Evolutionary conservation across 768 basidiomycete species (phyloP), one percentile per base, ranked within the genome.

Genomic region (Hirschioporus abietinus): DNA sequence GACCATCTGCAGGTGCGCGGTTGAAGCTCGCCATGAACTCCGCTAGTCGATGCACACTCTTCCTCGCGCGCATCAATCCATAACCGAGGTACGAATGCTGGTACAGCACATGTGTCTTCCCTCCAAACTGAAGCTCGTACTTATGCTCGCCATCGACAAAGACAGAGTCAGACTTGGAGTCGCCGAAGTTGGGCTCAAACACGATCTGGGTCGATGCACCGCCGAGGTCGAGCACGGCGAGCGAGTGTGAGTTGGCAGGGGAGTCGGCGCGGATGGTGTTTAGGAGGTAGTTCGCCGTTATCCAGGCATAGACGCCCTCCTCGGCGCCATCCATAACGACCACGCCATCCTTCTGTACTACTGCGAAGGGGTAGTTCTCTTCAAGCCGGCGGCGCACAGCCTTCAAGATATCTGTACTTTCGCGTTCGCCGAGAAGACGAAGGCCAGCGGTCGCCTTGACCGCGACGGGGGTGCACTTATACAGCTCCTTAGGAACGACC

Each of bases 261-360:
- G 83, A 77, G 63, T 82, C 83, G 10, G 82, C 80, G 18, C 87
- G 84, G 72, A 97, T 87, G 52, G 90, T 86, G 64, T 84, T 83
- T 58, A 96, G 80, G 62, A 98, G 83, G 78, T 97, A 98, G 77
- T 99, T 99, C 67, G 92, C 94, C 20, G 96, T 97, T 70, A 98
- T 94, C 96, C 96, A 99, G 30, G 96, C 95, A 74, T 92, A 99
- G n/a, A 98, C 93, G 35, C 94, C 96, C 77, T 98, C 96, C 74
- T 99, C 96, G 70, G 88, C 85, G 7, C 96, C 96, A 69, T 97
- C 96, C 96, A 98, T 96, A 68, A 98, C 88, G 58, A 84, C 86
- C 35, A 96, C 94, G 1, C 85, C 87, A 63, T 87, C 87, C 68
- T 80, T 78, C 26, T 83, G 77, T n/a, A 81, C 79, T 52, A 90